Percentiles rank a stretch among this genome's conserved stretches.
These are phyloP conservation scores for Haematococcus lacustris DNA, from an alignment of 139 green algal genomes.

Conservation along the genomic window DNA sequence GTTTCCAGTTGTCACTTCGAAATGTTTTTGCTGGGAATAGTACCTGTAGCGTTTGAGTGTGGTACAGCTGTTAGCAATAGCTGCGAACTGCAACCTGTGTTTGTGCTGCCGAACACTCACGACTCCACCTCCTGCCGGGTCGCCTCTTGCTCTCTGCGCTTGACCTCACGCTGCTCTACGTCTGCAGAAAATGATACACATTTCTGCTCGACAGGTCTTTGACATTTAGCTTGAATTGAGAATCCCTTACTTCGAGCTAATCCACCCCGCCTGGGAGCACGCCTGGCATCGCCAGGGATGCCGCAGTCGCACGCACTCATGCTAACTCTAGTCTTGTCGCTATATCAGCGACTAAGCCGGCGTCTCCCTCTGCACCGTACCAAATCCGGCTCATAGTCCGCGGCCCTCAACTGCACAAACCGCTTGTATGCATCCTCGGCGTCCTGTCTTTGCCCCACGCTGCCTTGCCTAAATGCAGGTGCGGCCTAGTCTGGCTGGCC, in stretches of 20 bases:
- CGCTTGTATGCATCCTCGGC: not conserved
- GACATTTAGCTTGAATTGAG: not conserved
- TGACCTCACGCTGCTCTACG: constrained; percentile 39
- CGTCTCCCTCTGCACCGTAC: too few relatives aligned
- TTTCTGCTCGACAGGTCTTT: not conserved
- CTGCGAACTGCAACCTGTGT: not conserved
- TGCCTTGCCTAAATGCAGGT: not conserved
- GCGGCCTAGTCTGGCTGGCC: not conserved
- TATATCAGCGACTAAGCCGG: not conserved
- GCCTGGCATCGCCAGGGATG: constrained; percentile 18
- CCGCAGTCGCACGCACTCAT: constrained; percentile 15
- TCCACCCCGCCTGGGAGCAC: constrained; percentile 5
- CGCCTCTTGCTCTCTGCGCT: constrained; percentile 27
- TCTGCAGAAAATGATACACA: constrained; percentile 16
- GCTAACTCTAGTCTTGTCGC: not conserved
- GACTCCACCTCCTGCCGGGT: constrained; percentile 29
- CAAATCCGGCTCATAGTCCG: not conserved
- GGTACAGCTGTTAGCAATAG: not conserved
- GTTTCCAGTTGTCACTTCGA: constrained; percentile 24
- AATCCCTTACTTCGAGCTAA: constrained; percentile 12
- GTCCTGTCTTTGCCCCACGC: not conserved
- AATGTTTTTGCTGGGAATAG: constrained; percentile 38
- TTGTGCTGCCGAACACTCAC: constrained; percentile 11
- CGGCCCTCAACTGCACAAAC: not conserved
- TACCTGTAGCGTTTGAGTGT: constrained; percentile 30